These are phyloP conservation scores for Potentilla sterilis DNA, from an alignment of 306 rosid species.

Conservation along the genomic window DNA sequence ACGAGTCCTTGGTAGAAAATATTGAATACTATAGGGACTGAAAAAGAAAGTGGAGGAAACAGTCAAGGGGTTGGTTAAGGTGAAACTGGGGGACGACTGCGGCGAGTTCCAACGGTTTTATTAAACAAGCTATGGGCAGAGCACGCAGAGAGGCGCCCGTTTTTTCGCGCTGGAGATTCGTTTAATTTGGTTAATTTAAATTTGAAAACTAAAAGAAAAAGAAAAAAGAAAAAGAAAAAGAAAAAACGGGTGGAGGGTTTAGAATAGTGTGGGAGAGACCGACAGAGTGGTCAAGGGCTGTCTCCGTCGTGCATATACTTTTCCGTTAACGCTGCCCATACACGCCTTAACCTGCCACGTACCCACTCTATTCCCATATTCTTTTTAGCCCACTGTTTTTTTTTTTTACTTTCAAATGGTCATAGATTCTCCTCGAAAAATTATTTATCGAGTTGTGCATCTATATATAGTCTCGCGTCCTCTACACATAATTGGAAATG, in stretches of 20 bases:
- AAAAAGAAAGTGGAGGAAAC: background rate
- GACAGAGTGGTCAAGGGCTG: background rate
- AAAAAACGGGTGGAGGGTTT: too few relatives aligned
- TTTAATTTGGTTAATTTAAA: too few relatives aligned
- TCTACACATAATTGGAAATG: too few relatives aligned
- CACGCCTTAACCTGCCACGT: background rate
- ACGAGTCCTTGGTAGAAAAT: background rate
- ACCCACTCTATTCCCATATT: background rate
- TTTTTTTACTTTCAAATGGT: background rate
- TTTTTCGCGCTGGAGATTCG: background rate
- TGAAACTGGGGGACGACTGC: slow-evolving; percentile 14
- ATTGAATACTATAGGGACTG: background rate
- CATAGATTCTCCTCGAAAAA: too few relatives aligned
- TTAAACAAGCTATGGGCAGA: slow-evolving; percentile 50
- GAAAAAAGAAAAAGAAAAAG: background rate
- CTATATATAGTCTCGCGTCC: too few relatives aligned
- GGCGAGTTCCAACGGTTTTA: slow-evolving; percentile 40
- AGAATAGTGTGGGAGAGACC: slow-evolving; percentile 1
- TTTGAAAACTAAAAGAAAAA: background rate
- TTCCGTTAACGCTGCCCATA: background rate
- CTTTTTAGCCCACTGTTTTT: background rate
- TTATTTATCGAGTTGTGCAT: too few relatives aligned
- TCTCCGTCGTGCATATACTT: background rate
- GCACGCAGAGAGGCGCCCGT: background rate
- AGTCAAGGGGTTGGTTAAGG: slow-evolving; percentile 27